Conservation (phyloP, 2,329 filamentous ascomycete genomes). For the Penicillium freii region DNA sequence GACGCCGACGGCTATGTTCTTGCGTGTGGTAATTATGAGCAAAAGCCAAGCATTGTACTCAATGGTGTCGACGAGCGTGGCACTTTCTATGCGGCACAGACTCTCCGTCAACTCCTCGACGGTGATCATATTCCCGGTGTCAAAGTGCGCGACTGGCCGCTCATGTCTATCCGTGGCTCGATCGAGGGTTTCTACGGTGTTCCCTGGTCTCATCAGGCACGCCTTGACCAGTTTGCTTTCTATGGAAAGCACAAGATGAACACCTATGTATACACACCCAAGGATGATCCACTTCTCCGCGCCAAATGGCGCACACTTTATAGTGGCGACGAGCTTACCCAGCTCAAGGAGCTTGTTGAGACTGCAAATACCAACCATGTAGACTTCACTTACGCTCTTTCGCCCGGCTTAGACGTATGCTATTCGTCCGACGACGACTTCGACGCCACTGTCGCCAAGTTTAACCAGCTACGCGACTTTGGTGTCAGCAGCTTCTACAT, state of each 20-base stretch:
- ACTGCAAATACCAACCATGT: slow-evolving; percentile 1
- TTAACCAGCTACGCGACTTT: neutral
- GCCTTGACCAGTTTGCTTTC: slow-evolving; percentile 24
- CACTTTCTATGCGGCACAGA: neutral
- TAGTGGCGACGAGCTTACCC: slow-evolving; percentile 9
- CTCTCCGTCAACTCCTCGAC: neutral
- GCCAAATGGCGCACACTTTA: slow-evolving; percentile 22
- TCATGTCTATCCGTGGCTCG: slow-evolving; percentile 26
- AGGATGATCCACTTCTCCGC: slow-evolving; percentile 24
- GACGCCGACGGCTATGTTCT: neutral
- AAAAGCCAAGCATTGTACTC: neutral
- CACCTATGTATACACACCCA: slow-evolving; percentile 26
- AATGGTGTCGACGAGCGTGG: neutral
- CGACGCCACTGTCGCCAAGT: neutral
- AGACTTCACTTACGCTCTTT: neutral
- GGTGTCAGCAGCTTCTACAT: neutral
- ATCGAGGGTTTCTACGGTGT: slow-evolving; percentile 27
- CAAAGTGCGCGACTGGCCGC: slow-evolving; percentile 24
- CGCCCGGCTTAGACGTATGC: neutral
- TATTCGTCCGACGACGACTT: neutral
- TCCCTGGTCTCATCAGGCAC: slow-evolving; percentile 25
- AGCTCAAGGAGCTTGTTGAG: neutral
- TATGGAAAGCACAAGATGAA: slow-evolving; percentile 27
- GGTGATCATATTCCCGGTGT: slow-evolving; percentile 1
- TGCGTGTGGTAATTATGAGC: neutral